These are phyloP conservation scores for Pleoardoris graminearum DNA, from an alignment of 2,329 filamentous ascomycete genomes.

Conservation along the genomic window DNA sequence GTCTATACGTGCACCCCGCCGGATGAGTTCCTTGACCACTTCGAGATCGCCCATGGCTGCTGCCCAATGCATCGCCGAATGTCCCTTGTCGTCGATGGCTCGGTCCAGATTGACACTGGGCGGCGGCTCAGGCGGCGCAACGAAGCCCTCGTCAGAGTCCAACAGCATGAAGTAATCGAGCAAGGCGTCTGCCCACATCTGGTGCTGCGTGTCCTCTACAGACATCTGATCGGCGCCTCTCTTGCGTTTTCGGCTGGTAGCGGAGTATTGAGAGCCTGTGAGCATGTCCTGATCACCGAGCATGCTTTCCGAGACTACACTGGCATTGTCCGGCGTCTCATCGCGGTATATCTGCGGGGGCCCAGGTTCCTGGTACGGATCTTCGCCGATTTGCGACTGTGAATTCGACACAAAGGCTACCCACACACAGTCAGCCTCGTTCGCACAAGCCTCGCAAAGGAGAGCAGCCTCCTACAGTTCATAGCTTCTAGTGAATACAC, in stretches of 20 bases:
- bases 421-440: slow-evolving; percentile 13
- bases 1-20: slow-evolving; percentile 74
- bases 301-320: slow-evolving; percentile 81
- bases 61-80: slow-evolving; percentile 95
- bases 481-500: slow-evolving; percentile 35
- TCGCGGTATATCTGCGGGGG: slow-evolving; percentile 69
- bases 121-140: slow-evolving; percentile 75
- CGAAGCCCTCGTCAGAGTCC: slow-evolving; percentile 72
- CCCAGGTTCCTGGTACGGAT: slow-evolving; percentile 66
- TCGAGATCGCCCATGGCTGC: slow-evolving; percentile 96
- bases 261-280: slow-evolving; percentile 67
- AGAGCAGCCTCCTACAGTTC: slow-evolving; percentile 29
- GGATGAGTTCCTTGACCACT: slow-evolving; percentile 83
- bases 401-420: slow-evolving; percentile 30
- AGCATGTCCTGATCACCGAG: slow-evolving; percentile 81
- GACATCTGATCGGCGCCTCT: slow-evolving; percentile 68
- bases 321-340: slow-evolving; percentile 81
- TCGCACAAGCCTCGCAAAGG: slow-evolving; percentile 3
- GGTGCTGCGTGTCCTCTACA: slow-evolving; percentile 77
- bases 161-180: slow-evolving; percentile 94
- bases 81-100: slow-evolving; percentile 88
- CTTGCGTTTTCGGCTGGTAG: slow-evolving; percentile 71
- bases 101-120: slow-evolving; percentile 86
- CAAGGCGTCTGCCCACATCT: slow-evolving; percentile 88
- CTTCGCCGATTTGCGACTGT: slow-evolving; percentile 54